Base-by-base conservation (phyloP, 2,329 filamentous ascomycete genomes). In the Botryotinia narcissicola region DNA sequence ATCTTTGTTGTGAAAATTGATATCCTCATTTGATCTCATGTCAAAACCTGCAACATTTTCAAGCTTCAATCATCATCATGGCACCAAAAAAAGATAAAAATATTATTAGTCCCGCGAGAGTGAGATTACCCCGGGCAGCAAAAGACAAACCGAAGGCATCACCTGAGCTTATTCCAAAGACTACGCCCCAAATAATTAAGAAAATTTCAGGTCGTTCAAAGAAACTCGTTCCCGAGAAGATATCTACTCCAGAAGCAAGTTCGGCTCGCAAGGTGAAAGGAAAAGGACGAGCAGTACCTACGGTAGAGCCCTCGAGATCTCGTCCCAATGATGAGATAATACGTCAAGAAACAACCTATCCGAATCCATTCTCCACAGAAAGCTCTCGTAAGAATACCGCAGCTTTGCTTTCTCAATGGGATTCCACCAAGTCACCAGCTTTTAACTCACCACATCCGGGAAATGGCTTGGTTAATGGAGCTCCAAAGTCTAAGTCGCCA, bases 341-440 rank as follows among this genome's bases (percentile, higher is more conserved):
- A 61, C 35, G n/a, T 35, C 71, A 73, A 54, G 71, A 73, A 70
- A 66, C 71, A 73, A 37, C n/a, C 18, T 62, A 73, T 18, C 71
- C 57, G 18, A 73, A 66, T 32, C 59, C 69, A 20, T 73, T 48
- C 46, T 71, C 60, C 18, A 72, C 51, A 29, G 59, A 67, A 32
- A 66, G 60, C 46, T 66, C 61, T 40, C 48, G 64, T 32, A 71
- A 14, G n/a, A 67, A 66, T 40, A 71, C 71, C 14, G 66, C 57
- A 29, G 59, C 32, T 57, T 42, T 63, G 20, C 48, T 70, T 22
- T 73, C 71, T 46, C 37, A 70, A 62, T 62, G 42, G 66, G 59
- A 54, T 22, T 25, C 60, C 37, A 25, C 12, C 40, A 18, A 69
- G 32, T 70, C 66, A 8, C 48, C 54, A 22, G n/a, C 14, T 40